Conservation (phyloP, 257 asterid species). For the Gardenia jasminoides region DNA sequence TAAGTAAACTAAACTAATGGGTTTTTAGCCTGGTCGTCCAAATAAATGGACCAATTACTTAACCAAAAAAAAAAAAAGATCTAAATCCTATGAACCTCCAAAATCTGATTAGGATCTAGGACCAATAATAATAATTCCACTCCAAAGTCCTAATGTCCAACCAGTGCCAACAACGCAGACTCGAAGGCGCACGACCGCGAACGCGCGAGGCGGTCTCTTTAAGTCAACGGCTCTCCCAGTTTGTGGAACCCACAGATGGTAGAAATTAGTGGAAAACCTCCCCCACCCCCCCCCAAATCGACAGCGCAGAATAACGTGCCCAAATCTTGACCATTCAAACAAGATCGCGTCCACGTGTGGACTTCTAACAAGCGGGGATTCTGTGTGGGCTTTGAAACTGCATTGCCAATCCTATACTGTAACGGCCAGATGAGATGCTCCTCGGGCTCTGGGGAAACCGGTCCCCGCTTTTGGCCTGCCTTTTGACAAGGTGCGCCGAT, state of each 20-base stretch:
- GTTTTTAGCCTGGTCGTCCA: too few relatives aligned
- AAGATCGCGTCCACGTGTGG: background rate
- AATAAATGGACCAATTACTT: background rate
- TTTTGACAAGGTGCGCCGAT: conserved; percentile 10
- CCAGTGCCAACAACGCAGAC: background rate
- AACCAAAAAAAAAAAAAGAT: too few relatives aligned
- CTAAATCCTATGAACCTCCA: background rate
- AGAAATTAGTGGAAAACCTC: background rate
- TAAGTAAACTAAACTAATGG: background rate
- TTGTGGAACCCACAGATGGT: background rate
- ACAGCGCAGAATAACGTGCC: background rate
- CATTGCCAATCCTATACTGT: too few relatives aligned
- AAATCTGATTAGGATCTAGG: too few relatives aligned
- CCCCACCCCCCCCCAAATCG: too few relatives aligned
- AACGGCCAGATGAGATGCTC: conserved; percentile 11
- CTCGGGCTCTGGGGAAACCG: background rate
- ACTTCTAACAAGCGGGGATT: too few relatives aligned
- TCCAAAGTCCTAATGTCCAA: too few relatives aligned
- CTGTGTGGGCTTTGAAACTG: too few relatives aligned
- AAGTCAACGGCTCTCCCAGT: conserved; percentile 3
- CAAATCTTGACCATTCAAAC: background rate
- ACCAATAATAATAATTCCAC: too few relatives aligned
- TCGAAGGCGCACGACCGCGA: background rate
- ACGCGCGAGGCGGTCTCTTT: background rate
- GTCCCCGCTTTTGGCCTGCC: conserved; percentile 8